A percentile compares a stretch with the other conserved stretches of the same genome.
Evolutionary conservation across 352 stramenopile genomes (phyloP).

Genomic region (Pythium phragmitis): DNA sequence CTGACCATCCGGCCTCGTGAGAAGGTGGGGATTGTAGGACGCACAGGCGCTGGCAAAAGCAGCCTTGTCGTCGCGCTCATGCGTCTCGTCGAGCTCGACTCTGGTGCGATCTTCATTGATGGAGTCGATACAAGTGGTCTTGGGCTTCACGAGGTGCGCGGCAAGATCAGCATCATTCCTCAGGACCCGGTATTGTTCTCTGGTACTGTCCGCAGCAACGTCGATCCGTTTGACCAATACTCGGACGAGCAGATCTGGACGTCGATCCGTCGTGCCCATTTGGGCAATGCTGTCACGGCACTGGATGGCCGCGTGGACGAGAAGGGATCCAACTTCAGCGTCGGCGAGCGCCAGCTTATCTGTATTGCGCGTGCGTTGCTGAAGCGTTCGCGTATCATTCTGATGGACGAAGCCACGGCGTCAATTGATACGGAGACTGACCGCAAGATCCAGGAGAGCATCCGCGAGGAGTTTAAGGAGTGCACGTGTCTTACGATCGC

Average conservation of each 20-base stretch:
- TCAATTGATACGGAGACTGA: slow-evolving; percentile 90
- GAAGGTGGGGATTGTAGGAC: slow-evolving; percentile 33
- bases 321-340: slow-evolving; percentile 92
- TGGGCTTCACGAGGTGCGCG: slow-evolving; percentile 29
- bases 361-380: slow-evolving; percentile 93
- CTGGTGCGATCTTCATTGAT: slow-evolving; percentile 80
- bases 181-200: slow-evolving; percentile 91
- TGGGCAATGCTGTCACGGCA: slow-evolving; percentile 35
- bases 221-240: slow-evolving; percentile 86
- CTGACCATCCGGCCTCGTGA: slow-evolving; percentile 30
- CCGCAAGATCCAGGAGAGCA: slow-evolving; percentile 83
- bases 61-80: slow-evolving; percentile 40
- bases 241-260: slow-evolving; percentile 53
- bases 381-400: slow-evolving; percentile 89
- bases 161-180: slow-evolving; percentile 58
- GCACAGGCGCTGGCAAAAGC: slow-evolving; percentile 38
- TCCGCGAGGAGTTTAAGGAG: slow-evolving; percentile 41
- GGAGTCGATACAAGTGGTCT: slow-evolving; percentile 62
- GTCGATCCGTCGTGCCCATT: slow-evolving; percentile 33
- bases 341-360: slow-evolving; percentile 93
- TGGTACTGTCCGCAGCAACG: slow-evolving; percentile 84
- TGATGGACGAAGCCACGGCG: slow-evolving; percentile 98
- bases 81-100: slow-evolving; percentile 31
- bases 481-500: slow-evolving; percentile 96
- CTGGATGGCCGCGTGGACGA: slow-evolving; percentile 87